A percentile compares a stretch with the other conserved stretches of the same genome.
Evolutionary conservation across 75 land plant genomes (phyloP).

Genomic region (Sequoia sempervirens): DNA sequence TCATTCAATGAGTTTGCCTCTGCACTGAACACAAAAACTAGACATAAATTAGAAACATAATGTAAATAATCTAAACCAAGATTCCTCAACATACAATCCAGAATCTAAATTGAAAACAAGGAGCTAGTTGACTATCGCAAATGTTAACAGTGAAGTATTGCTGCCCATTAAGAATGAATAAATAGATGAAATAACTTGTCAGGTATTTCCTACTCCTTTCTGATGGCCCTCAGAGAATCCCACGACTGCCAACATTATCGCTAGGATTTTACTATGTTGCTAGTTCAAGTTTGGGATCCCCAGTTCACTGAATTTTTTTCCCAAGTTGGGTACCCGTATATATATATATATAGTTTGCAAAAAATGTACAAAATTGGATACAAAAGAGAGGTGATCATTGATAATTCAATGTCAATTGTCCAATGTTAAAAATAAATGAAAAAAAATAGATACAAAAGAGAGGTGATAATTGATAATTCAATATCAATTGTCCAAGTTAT

Average conservation of each 20-base stretch:
- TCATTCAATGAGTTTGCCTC: slow-evolving; percentile 65
- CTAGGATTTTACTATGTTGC: background rate
- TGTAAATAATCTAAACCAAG: background rate
- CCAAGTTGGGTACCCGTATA: too few species aligned
- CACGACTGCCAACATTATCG: background rate
- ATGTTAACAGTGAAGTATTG: background rate
- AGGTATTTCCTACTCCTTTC: background rate
- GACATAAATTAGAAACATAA: slow-evolving; percentile 3
- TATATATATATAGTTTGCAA: too few species aligned
- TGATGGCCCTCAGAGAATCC: background rate
- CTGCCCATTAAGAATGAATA: background rate
- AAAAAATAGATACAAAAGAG: too few species aligned
- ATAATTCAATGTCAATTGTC: background rate
- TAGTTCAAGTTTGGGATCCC: too few species aligned
- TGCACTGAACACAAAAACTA: slow-evolving; percentile 47
- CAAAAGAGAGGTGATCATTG: background rate
- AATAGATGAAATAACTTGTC: background rate
- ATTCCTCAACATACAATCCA: background rate
- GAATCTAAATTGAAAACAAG: background rate
- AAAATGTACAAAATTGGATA: too few species aligned
- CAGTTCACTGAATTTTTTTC: too few species aligned
- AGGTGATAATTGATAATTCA: too few species aligned
- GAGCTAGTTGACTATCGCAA: background rate
- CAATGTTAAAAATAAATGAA: background rate
- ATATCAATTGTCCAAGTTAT: too few species aligned